Base-by-base conservation (phyloP, 495 filamentous ascomycete genomes). In the Neurospora hispaniola region DNA sequence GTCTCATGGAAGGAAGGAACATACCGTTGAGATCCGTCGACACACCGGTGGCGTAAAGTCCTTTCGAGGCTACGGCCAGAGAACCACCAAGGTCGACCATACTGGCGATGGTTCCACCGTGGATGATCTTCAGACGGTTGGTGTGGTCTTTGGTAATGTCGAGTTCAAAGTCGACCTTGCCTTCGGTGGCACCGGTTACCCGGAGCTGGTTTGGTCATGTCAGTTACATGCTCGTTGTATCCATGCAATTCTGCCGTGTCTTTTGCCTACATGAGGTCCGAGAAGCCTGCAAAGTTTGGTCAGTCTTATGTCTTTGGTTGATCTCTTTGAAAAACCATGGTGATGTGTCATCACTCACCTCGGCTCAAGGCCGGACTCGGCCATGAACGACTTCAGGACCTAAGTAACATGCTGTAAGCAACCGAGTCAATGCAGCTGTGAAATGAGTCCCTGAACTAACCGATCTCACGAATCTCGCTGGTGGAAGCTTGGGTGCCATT, bases 41-140 rank as follows among this genome's bases (percentile, higher is more conserved):
- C 7, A 99, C 94, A 9, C 96, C 96, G 0, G 96, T 99, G 31
- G 93, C 88, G 77, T 89, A 97, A 1, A 97, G 83, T 0, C 96
- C 96, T 74, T 89, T 89, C 3, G 96, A 98, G 38, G 96, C 94
- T 39, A 99, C 94, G 6, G 95, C 96, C 23, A 99, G 84, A 10
- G 94, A 97, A 20, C 96, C 96, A 5, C 96, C 96, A 0, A 98
- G 87, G 77, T 99, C 96, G 62, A 97, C 94, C 91, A 98, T 93
- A 81, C 91, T 94, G 20, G 96, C 95, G 77, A 98, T 94, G 20
- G 96, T 96, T 44, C 95, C 96, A 62, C 96, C 96, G 83, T 99
- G 96, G 74, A 98, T 86, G 70, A 93, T 97, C 69, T 89, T 90
- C 10, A 98, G 86, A 27, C 96, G 90, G 78, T 98, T 99, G 5